phyloP scores from a whole-genome alignment of 352 stramenopile species.

The Phytopythium ostracodes region DNA sequence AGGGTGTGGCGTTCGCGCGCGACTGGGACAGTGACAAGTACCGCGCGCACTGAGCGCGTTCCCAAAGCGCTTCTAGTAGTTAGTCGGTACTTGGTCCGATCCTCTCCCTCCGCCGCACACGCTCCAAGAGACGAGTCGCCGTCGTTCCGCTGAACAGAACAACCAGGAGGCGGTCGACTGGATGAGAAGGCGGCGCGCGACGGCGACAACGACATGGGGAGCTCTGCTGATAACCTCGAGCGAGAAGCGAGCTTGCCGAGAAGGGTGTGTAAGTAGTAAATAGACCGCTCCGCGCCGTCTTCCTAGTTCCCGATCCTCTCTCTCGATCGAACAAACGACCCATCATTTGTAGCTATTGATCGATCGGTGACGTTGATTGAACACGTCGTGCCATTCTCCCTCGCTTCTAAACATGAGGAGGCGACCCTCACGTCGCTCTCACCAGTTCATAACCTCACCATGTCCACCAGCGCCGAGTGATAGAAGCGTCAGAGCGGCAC shows the following conservation, averaged over 20 bases:
- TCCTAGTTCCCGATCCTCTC: neutral
- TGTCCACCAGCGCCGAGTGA: too few species aligned
- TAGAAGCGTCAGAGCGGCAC: constrained; percentile 41
- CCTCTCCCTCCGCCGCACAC: too few species aligned
- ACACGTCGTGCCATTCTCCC: too few species aligned
- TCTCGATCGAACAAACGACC: neutral
- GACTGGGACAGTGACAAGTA: constrained; percentile 52
- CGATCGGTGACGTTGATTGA: neutral
- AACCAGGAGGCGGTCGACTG: too few species aligned
- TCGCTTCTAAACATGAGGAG: too few species aligned
- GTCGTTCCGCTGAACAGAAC: too few species aligned
- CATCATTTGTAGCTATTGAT: neutral
- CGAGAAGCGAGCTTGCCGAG: neutral
- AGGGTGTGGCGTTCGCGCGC: constrained; percentile 90
- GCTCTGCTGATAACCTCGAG: too few species aligned
- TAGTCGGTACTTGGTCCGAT: neutral
- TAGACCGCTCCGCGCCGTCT: constrained; percentile 7
- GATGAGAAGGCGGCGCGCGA: too few species aligned
- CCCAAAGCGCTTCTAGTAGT: neutral
- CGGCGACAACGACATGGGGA: neutral
- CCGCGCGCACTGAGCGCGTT: constrained; percentile 7
- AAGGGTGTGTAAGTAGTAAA: constrained; percentile 9
- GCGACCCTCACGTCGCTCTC: too few species aligned
- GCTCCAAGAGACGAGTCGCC: too few species aligned
- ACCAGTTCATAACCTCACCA: too few species aligned